These are phyloP conservation scores for Colletotrichum incanum DNA, from an alignment of 2,329 filamentous ascomycete genomes.

Conservation along the genomic window DNA sequence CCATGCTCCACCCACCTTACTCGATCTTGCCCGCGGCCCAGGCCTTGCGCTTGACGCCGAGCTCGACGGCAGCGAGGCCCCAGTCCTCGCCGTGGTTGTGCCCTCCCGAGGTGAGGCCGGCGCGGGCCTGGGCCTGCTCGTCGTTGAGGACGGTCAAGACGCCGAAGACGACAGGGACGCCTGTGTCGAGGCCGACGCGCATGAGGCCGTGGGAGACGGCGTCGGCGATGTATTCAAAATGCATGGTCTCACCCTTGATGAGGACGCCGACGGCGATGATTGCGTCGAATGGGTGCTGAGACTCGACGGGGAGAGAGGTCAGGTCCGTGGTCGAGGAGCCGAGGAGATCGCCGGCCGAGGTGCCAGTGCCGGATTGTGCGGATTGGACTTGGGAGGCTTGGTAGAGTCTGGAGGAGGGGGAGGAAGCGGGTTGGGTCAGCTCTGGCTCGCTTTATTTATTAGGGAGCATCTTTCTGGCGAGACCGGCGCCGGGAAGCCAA, in stretches of 20 bases:
- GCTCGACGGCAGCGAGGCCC: constrained; percentile 94
- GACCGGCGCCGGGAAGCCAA: not conserved
- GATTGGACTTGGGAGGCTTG: constrained; percentile 89
- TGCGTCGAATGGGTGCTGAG: constrained; percentile 84
- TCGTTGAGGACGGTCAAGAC: constrained; percentile 91
- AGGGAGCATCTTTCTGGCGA: not conserved
- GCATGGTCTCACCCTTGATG: constrained; percentile 99
- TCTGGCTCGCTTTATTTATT: not conserved
- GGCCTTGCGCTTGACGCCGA: constrained; percentile 88
- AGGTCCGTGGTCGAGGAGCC: constrained; percentile 79
- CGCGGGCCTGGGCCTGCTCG: constrained; percentile 88
- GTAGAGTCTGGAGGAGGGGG: constrained; percentile 74
- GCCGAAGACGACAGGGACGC: constrained; percentile 92
- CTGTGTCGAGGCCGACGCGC: constrained; percentile 91
- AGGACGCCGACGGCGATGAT: constrained; percentile 96
- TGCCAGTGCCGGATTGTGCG: constrained; percentile 71
- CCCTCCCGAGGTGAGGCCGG: constrained; percentile 77
- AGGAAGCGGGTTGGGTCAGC: constrained; percentile 1
- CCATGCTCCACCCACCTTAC: constrained; percentile 43
- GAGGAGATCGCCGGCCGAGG: constrained; percentile 83
- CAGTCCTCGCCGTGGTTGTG: constrained; percentile 99
- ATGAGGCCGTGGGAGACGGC: constrained; percentile 93
- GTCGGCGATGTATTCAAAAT: constrained; percentile 98
- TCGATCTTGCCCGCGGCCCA: constrained; percentile 82
- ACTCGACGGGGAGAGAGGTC: constrained; percentile 61